Conservation (phyloP, 2,329 filamentous ascomycete species). For the Cytospora paraplurivora region DNA sequence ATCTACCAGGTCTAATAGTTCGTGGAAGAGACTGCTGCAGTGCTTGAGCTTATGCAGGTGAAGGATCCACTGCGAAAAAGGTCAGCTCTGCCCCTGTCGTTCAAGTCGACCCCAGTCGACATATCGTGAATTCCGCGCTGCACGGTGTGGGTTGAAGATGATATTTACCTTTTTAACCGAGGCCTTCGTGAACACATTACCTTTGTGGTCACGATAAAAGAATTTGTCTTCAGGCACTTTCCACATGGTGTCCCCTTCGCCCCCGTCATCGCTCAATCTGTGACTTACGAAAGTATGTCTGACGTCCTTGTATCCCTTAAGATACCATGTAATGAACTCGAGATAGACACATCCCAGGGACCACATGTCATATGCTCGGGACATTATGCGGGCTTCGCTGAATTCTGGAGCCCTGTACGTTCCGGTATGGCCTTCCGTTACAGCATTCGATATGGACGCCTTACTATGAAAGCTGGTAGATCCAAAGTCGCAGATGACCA, state of each 20-base stretch:
- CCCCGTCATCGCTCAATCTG: background rate
- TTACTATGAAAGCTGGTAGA: slow-evolving; percentile 2
- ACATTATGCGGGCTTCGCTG: background rate
- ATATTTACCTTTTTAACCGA: background rate
- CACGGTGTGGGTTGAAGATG: background rate
- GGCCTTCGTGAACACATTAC: background rate
- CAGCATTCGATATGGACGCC: background rate
- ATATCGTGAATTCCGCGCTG: background rate
- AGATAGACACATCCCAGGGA: slow-evolving; percentile 7
- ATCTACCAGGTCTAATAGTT: background rate
- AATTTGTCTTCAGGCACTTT: background rate
- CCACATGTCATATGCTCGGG: slow-evolving; percentile 8
- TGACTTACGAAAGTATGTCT: background rate
- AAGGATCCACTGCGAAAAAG: background rate
- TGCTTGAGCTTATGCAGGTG: background rate
- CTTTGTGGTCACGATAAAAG: background rate
- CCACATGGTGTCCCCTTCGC: too few species aligned
- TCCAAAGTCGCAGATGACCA: slow-evolving; percentile 10
- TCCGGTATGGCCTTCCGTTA: background rate
- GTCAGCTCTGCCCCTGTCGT: too few species aligned
- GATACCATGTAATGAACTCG: slow-evolving; percentile 8
- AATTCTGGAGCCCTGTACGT: background rate
- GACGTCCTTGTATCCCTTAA: background rate
- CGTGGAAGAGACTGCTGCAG: background rate
- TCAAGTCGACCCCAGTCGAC: too few species aligned